These are phyloP conservation scores for Arctium minus DNA, from an alignment of 129 eudicot species.

Conservation along the genomic window DNA sequence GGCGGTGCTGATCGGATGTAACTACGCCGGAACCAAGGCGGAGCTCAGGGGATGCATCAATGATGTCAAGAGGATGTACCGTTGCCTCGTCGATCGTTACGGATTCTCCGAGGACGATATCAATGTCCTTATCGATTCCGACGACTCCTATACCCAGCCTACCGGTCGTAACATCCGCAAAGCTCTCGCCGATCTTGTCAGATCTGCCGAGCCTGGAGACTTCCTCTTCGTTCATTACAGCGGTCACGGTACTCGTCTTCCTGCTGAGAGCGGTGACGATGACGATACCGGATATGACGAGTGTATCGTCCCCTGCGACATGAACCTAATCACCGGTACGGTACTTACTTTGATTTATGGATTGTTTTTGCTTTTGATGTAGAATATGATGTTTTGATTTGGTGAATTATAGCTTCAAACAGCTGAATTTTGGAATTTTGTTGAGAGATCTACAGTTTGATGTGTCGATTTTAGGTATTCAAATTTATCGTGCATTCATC, in stretches of 20 bases:
- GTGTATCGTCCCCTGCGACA: conserved; percentile 90
- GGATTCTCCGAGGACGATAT: conserved; percentile 71
- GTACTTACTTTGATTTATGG: not conserved
- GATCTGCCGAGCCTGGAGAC: conserved; percentile 61
- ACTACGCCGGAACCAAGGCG: conserved; percentile 89
- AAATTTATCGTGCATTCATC: not conserved
- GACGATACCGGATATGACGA: conserved; percentile 96
- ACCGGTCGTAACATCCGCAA: conserved; percentile 76
- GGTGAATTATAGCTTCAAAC: not conserved
- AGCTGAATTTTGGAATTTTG: not conserved
- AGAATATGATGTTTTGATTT: not conserved
- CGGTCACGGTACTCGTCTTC: conserved; percentile 93
- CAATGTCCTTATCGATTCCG: conserved; percentile 67
- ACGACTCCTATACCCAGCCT: conserved; percentile 62
- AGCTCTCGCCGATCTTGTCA: conserved; percentile 61
- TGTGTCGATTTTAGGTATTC: not conserved
- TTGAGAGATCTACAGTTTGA: conserved; percentile 1
- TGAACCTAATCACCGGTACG: conserved; percentile 80
- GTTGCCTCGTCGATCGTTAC: conserved; percentile 56
- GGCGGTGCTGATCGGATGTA: conserved; percentile 86
- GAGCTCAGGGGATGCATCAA: conserved; percentile 89
- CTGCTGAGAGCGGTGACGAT: conserved; percentile 90
- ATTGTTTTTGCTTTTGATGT: not conserved
- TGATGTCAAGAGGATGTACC: conserved; percentile 68
- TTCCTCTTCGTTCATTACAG: conserved; percentile 78